Evolutionary conservation across 306 rosid genomes (phyloP), one percentile per base, ranked within the genome.

Genomic region (Oemleria cerasiformis): DNA sequence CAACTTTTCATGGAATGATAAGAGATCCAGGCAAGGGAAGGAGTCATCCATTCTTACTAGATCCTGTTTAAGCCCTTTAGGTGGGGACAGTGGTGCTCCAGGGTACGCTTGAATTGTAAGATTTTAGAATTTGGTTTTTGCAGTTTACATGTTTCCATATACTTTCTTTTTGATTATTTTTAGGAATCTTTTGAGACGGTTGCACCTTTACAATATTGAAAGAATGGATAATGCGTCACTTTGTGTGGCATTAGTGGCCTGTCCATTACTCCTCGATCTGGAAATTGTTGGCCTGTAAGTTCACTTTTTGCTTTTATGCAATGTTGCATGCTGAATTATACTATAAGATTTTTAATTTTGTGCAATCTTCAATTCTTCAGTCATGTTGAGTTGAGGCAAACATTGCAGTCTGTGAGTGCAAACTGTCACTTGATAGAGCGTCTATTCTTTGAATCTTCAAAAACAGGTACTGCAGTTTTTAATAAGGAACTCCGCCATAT

Each of bases 281-380:
- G 97, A 94, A 89, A 88, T 94, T 55, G 92, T 94, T 74, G 96
- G 97, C 87, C 94, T 94, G 99, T 94, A 91, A 84, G 88, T 78
- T 48, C 55, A 61, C 72, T 60, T 72, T 41, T 25, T 67, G 72
- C 47, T 69, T 23, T 70, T 63, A 15, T 67, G 55, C n/a, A 39
- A 68, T 79, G 44, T 73, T 76, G 58, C 66, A 70, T 39, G 67
- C 72, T 68, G 64, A 60, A 65, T 44, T 63, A 25, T 3, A 5
- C 51, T 73, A 70, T 54, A 79, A 39, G 42, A 51, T 54, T 74
- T 39, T 66, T 70, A 19, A 55, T 44, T 69, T 76, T 44, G 36
- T 53, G 34, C 74, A 63, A 63, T 73, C 74, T 54, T 63, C 73
- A 94, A 97, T 67, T 71, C 74, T 54, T 63, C 74, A 94, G 99